phyloP scores from a whole-genome alignment of 2,329 filamentous ascomycete genomes.

The Phyllosticta paracitricarpa region DNA sequence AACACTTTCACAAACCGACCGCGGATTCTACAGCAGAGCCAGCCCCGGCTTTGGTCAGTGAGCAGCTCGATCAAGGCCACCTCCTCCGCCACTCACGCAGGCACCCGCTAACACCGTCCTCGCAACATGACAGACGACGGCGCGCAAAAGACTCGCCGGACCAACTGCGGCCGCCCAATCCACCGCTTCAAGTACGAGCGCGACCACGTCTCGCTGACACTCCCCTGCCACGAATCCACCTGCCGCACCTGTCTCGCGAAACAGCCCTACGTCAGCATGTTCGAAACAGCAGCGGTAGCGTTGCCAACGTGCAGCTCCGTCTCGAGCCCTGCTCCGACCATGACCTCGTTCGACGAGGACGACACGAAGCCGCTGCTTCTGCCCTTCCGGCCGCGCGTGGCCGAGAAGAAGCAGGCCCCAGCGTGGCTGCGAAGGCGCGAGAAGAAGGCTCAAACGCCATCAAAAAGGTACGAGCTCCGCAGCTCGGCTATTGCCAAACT shows the following conservation, averaged over 20 bases:
- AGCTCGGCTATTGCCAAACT: background rate
- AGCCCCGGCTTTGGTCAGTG: background rate
- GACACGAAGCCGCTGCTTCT: background rate
- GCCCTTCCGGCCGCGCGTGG: background rate
- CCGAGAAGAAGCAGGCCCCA: background rate
- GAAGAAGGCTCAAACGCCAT: background rate
- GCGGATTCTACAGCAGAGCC: background rate
- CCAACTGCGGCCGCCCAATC: slow-evolving; percentile 3
- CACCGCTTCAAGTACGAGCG: slow-evolving; percentile 6
- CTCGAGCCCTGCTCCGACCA: background rate
- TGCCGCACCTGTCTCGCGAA: background rate
- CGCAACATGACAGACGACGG: background rate
- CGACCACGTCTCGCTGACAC: background rate
- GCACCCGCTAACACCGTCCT: background rate
- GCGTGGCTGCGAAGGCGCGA: background rate
- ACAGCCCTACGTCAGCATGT: background rate
- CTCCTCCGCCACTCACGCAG: background rate
- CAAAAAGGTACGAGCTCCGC: background rate
- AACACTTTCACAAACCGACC: background rate
- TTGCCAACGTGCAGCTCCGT: background rate
- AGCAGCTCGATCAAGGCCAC: background rate
- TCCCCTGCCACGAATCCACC: background rate
- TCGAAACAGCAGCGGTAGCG: background rate
- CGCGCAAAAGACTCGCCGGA: background rate
- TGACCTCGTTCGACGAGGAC: too few species aligned